These are phyloP conservation scores for Lentinula edodes DNA, from an alignment of 768 basidiomycete genomes.

Conservation along the genomic window DNA sequence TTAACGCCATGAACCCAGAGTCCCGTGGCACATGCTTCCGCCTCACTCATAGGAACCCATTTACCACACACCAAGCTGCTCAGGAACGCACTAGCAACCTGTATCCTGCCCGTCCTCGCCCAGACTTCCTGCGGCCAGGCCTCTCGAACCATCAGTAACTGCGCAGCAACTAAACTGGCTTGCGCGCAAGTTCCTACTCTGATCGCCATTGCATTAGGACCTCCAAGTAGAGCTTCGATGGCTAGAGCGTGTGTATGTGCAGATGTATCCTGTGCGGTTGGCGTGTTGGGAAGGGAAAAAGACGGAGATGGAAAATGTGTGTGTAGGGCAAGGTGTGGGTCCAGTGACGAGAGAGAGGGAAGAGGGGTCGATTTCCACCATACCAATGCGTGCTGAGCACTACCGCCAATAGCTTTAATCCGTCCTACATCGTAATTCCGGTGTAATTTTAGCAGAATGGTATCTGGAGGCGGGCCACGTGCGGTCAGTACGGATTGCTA, in stretches of 20 bases:
- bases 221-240: conserved; percentile 71
- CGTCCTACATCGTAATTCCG: conserved; percentile 64
- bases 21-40: conserved; percentile 74
- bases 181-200: conserved; percentile 72
- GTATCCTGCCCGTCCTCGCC: conserved; percentile 70
- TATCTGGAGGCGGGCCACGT: conserved; percentile 40
- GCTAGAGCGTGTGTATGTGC: conserved; percentile 73
- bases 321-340: conserved; percentile 65
- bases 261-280: conserved; percentile 74
- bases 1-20: conserved; percentile 57
- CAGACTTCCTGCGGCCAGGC: conserved; percentile 74
- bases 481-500: neutral
- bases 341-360: conserved; percentile 65
- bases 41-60: conserved; percentile 67
- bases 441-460: conserved; percentile 69
- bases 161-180: conserved; percentile 67
- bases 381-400: conserved; percentile 76
- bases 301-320: conserved; percentile 61
- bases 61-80: conserved; percentile 67
- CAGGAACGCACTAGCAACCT: conserved; percentile 73
- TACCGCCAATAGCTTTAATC: conserved; percentile 72
- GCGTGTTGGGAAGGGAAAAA: conserved; percentile 70
- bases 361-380: conserved; percentile 85
- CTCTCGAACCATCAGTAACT: conserved; percentile 74
- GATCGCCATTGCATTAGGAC: conserved; percentile 70